A percentile compares a stretch with the other conserved stretches of the same genome.
These are phyloP conservation scores for Massariosphaeria phaeospora DNA, from an alignment of 495 filamentous ascomycete genomes.

Conservation along the genomic window DNA sequence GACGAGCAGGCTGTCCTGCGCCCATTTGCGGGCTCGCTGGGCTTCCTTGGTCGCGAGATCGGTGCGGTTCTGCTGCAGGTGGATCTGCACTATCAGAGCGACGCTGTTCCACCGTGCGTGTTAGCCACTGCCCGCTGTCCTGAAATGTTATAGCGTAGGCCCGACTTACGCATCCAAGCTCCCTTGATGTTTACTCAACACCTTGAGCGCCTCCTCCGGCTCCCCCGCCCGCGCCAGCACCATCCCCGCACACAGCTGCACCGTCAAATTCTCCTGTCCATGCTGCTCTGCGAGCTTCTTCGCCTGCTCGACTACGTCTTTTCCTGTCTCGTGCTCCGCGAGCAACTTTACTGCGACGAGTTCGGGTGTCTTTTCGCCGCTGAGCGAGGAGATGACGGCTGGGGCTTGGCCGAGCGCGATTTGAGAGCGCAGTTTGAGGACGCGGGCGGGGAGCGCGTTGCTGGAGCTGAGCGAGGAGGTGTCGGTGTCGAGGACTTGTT, in stretches of 20 bases:
- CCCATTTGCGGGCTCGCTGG: conserved; percentile 83
- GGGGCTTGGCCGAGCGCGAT: conserved; percentile 74
- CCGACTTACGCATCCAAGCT: conserved; percentile 71
- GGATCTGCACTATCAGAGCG: conserved; percentile 64
- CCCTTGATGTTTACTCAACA: conserved; percentile 78
- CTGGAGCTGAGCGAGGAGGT: conserved; percentile 66
- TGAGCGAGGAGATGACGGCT: conserved; percentile 63
- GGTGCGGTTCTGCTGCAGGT: conserved; percentile 81
- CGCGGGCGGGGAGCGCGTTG: conserved; percentile 71
- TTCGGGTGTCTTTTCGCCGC: conserved; percentile 64
- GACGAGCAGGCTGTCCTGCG: conserved; percentile 87
- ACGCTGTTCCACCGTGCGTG: conserved; percentile 38
- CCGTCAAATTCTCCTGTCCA: conserved; percentile 63
- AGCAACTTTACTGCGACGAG: conserved; percentile 72
- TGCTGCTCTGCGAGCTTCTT: conserved; percentile 61
- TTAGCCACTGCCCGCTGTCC: neutral
- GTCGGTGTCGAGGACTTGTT: conserved; percentile 74
- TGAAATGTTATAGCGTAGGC: neutral
- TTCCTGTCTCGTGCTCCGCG: conserved; percentile 56
- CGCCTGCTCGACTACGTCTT: conserved; percentile 53
- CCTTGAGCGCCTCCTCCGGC: conserved; percentile 73
- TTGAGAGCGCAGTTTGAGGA: conserved; percentile 74
- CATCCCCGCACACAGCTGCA: conserved; percentile 74
- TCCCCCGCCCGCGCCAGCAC: conserved; percentile 71
- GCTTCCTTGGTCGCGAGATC: conserved; percentile 90